Evolutionary conservation across 2,329 filamentous ascomycete species (phyloP), one percentile per base, ranked within the genome.

Genomic region (Cladosporium sp.): DNA sequence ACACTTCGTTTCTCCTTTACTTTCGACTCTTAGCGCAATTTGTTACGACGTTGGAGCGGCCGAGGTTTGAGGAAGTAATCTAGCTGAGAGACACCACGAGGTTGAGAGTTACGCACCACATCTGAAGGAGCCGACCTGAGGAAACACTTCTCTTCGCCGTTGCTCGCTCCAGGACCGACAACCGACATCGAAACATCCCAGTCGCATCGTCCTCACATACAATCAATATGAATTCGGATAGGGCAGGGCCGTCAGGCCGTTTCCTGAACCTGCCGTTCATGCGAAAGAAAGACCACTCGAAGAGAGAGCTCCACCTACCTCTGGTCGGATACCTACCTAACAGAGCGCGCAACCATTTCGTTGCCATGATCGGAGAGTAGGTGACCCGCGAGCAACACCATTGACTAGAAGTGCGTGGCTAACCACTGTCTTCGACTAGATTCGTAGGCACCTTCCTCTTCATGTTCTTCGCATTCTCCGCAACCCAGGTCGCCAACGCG

Each of bases 391-490:
- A n/a, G n/a, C n/a, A n/a, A n/a, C n/a, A n/a, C n/a, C n/a, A n/a
- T n/a, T n/a, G n/a, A n/a, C n/a, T n/a, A n/a, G n/a, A n/a, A n/a
- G n/a, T n/a, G n/a, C n/a, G n/a, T n/a, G n/a, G n/a, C n/a, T n/a
- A n/a, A 43, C 14, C 13, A 7, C 4, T 3, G 5, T 3, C n/a
- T 16, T 8, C 10, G 22, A 22, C 3, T 10, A 52, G 50, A 49
- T 71, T 75, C 49, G 65, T 71, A 43, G 74, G 73, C 42, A 74
- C 72, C 0, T 73, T 75, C 57, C 67, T 76, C 56, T 76, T 70
- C 59, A 63, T 76, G 18, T 72, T 71, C 63, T 70, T 72, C 58
- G 66, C 65, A 44, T 69, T 73, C 54, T 58, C 62, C 9, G 70
- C 61, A 22, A 72, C 71, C 5, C 67, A 68, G 42, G 67, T 70